Base-by-base conservation (phyloP, 2,329 filamentous ascomycete species). In the Monilinia fructigena region DNA sequence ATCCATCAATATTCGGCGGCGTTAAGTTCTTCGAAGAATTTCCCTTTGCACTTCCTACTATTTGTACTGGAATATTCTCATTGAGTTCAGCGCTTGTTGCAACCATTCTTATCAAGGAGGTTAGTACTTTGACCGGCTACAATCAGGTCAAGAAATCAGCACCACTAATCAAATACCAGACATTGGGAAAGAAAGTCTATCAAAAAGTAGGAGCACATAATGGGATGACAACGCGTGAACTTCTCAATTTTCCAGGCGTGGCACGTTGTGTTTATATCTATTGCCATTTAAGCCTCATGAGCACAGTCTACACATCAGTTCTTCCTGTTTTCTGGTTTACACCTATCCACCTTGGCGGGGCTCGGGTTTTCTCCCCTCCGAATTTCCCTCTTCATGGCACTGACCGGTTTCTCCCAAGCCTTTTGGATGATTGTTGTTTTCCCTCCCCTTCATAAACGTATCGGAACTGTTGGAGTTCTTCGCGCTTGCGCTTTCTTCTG, bases 391-490 rank as follows among this genome's bases (percentile, higher is more conserved):
- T 85, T 89, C 77, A 84, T 94, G 78, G 85, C 82, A 1, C 66
- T 88, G 1, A 84, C 82, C 28, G 91, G 91, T 16, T 78, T 84
- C 20, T 82, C 85, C 4, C 91, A 94, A 76, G 86, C 89, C 0
- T 66, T 85, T 8, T 94, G 90, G 90, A 83, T 92, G 2, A 80
- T 94, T 0, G 69, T 91, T 18, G 79, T 83, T 42, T 93, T 94
- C 74, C 90, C 91, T 0, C 79, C 81, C 0, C 76, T 94, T 1
- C 90, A 94, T 73, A 79, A 77, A 47, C 84, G 84, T 26, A 75
- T 87, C 28, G 89, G 90, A 12, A 93, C 89, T 8, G 87, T 86
- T 31, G 83, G 82, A 4, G 79, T 93, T 0, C 78, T 94, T 68
- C 82, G 83, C 6, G 70, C 78, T 11, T 90, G 89, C 74, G 83